Base-by-base conservation (phyloP, 1,284 basidiomycete genomes). In the Leccinum huronense region DNA sequence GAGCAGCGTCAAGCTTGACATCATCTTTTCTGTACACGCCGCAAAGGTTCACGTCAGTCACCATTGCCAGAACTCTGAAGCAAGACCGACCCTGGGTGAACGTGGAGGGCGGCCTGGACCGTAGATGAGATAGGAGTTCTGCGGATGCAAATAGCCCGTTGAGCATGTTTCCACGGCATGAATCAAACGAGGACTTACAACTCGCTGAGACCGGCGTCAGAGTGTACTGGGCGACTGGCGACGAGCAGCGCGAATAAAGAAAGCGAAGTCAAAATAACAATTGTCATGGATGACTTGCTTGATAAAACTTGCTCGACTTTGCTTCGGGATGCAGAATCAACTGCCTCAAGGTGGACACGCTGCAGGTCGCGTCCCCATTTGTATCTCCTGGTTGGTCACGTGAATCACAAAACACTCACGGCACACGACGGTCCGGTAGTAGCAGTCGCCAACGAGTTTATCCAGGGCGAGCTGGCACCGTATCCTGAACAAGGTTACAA, bases 181-280 rank as follows among this genome's bases (percentile, higher is more conserved):
- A 65, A 54, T 8, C 2, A 60, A 63, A 64, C 16, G 64, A 65
- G 56, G 65, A 75, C 72, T 68, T 67, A 77, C 71, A 65, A 31
- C n/a, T 66, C 56, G 38, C 40, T 9, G 59, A 53, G 42, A 45
- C 42, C 62, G 30, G 62, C 63, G 57, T 70, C 65, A n/a, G 73
- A 66, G 9, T 70, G 62, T 57, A 81, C 66, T 53, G 81, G 81
- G 64, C 75, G 79, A 68, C 81, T 73, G 60, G 79, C 75, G 65
- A 80, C 81, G 73, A 81, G 79, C 72, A 83, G 78, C 73, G 77
- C 80, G 67, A 82, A 73, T 36, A 83, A 71, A 51, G 78, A 78
- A 63, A 80, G 72, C 19, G 76, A 82, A 59, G 75, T 76, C 60
- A 83, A 73, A 48, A 83, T 69, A 62, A 75, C 75, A 53, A 80